Evolutionary conservation across 202 grass and related monocot genomes (phyloP).

Genomic region (Setaria viridis): DNA sequence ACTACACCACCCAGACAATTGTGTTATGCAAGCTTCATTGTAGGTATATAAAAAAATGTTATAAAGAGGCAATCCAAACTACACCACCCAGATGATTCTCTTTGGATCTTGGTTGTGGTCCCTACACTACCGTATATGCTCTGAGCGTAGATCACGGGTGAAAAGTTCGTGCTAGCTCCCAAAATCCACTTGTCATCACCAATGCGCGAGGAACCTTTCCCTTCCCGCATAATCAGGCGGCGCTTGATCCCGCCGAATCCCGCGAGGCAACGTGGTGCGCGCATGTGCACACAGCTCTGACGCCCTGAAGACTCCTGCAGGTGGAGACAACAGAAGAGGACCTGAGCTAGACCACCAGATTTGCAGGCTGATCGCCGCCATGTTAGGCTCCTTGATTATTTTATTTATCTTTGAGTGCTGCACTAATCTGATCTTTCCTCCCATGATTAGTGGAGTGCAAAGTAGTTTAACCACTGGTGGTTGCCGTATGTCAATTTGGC

Average conservation of each 20-base stretch:
- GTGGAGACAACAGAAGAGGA: not conserved
- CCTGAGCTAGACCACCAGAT: not conserved
- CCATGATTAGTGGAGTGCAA: conserved; percentile 31
- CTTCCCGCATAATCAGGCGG: not conserved
- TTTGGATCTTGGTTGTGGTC: not conserved
- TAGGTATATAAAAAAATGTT: too few species aligned
- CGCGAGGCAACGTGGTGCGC: not conserved
- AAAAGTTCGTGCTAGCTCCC: conserved; percentile 6
- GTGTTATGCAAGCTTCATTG: too few species aligned
- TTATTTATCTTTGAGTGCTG: conserved; percentile 2
- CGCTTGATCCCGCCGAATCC: not conserved
- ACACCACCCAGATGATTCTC: not conserved
- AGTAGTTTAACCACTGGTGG: not conserved
- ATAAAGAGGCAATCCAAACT: too few species aligned
- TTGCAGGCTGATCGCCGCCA: not conserved
- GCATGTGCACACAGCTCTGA: conserved; percentile 27
- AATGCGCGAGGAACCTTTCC: not conserved
- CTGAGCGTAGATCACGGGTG: conserved; percentile 16
- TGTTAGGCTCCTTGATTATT: not conserved
- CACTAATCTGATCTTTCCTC: not conserved
- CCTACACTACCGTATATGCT: not conserved
- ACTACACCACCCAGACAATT: conserved; percentile 76
- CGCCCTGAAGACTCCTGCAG: not conserved
- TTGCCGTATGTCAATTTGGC: not conserved
- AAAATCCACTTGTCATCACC: not conserved